phyloP scores from a whole-genome alignment of 176 grass and related monocot genomes.

The Puccinellia tenuiflora region DNA sequence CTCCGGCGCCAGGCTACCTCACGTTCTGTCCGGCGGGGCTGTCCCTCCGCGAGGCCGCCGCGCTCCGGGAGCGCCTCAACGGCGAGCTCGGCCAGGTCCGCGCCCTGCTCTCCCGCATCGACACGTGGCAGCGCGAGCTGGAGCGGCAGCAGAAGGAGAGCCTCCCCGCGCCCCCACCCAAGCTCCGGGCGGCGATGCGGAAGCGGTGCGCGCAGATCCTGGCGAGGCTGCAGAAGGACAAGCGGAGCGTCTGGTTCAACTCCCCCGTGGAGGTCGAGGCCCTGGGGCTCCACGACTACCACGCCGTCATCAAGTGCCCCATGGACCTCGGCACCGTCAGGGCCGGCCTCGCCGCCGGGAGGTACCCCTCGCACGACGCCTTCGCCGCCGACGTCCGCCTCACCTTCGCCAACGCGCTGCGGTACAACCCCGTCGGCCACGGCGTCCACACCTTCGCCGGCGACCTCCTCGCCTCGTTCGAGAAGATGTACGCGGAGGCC shows the following conservation, averaged over 20 bases:
- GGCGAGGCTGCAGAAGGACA: slow-evolving; percentile 72
- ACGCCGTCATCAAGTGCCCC: slow-evolving; percentile 63
- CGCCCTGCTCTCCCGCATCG: slow-evolving; percentile 58
- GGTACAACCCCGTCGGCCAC: slow-evolving; percentile 67
- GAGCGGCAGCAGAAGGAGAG: background rate
- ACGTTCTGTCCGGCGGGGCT: slow-evolving; percentile 26
- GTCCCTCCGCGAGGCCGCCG: slow-evolving; percentile 39
- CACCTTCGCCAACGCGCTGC: slow-evolving; percentile 79
- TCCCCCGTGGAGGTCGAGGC: slow-evolving; percentile 60
- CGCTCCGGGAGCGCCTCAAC: slow-evolving; percentile 53
- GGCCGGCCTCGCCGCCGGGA: slow-evolving; percentile 36
- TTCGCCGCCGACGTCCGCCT: slow-evolving; percentile 73
- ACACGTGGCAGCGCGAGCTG: slow-evolving; percentile 41
- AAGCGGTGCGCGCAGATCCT: slow-evolving; percentile 75
- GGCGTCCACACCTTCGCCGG: slow-evolving; percentile 75
- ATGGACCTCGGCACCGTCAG: slow-evolving; percentile 91
- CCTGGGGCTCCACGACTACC: slow-evolving; percentile 79
- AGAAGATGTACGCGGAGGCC: slow-evolving; percentile 38
- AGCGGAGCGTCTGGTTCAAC: slow-evolving; percentile 87
- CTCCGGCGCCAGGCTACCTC: slow-evolving; percentile 10
- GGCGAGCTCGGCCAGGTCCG: slow-evolving; percentile 80
- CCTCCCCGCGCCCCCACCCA: slow-evolving; percentile 3
- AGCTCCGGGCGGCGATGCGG: slow-evolving; percentile 45
- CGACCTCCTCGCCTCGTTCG: slow-evolving; percentile 55
- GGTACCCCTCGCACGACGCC: slow-evolving; percentile 47